phyloP scores from a whole-genome alignment of 345 rosid species.

The Salix exigua region DNA sequence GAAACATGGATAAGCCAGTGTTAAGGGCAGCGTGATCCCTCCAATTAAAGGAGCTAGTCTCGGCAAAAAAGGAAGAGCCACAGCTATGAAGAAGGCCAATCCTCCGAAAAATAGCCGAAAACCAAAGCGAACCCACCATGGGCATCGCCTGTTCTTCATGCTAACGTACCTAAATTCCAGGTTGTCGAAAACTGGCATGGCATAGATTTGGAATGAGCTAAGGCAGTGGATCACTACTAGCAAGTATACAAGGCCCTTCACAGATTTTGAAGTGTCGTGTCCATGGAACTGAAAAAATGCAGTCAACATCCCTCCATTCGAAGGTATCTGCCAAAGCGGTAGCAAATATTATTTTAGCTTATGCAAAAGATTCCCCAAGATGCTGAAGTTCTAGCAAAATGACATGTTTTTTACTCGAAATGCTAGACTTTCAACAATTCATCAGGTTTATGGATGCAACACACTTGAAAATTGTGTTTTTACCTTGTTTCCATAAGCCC shows the following conservation, averaged over 20 bases:
- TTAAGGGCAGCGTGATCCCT: conserved; percentile 40
- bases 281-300: conserved; percentile 28
- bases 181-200: conserved; percentile 56
- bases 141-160: conserved; percentile 24
- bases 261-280: conserved; percentile 19
- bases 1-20: conserved; percentile 54
- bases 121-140: conserved; percentile 21
- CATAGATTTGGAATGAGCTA: conserved; percentile 46
- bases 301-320: conserved; percentile 28
- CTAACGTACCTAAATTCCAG: conserved; percentile 27
- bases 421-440: too few relatives aligned
- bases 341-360: background rate
- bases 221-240: conserved; percentile 31
- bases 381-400: too few relatives aligned
- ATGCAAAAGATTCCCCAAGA: too few relatives aligned
- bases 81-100: conserved; percentile 34
- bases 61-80: conserved; percentile 46
- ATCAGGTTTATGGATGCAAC: too few relatives aligned
- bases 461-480: background rate
- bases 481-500: conserved; percentile 58
- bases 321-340: conserved; percentile 18
- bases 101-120: conserved; percentile 41
- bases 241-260: conserved; percentile 23
- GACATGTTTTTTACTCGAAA: too few relatives aligned
- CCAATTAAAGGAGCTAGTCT: conserved; percentile 40